Conservation (phyloP, 164 flowering plant species). For the Dillenia suffruticosa region DNA sequence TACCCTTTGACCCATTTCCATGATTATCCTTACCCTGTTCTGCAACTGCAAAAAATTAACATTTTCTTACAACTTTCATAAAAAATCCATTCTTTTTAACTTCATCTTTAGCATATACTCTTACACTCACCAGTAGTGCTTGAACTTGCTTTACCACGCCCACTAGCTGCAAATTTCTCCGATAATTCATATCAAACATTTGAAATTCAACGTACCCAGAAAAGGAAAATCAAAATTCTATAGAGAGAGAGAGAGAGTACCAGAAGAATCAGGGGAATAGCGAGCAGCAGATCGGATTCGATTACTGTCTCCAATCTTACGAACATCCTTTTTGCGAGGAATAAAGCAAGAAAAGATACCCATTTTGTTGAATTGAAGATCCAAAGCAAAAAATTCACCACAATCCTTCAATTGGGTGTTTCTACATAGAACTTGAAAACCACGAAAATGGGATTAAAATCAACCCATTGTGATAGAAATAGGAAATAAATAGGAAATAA, state of each 20-base stretch:
- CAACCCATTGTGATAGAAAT: not conserved
- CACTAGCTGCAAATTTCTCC: conserved; percentile 20
- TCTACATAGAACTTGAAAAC: not conserved
- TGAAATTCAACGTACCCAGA: not conserved
- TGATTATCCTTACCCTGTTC: conserved; percentile 14
- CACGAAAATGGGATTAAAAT: not conserved
- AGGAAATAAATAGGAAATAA: conserved; percentile 2
- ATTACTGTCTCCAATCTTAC: conserved; percentile 31
- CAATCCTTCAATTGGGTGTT: not conserved
- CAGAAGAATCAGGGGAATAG: conserved; percentile 12
- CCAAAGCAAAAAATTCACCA: too few relatives aligned
- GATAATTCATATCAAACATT: not conserved
- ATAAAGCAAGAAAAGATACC: conserved; percentile 43
- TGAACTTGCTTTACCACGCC: conserved; percentile 14
- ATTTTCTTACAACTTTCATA: not conserved
- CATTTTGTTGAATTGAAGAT: conserved; percentile 17
- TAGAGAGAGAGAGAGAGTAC: conserved; percentile 5
- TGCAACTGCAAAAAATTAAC: conserved; percentile 12
- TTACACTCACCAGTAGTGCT: conserved; percentile 17
- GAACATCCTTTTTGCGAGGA: conserved; percentile 20
- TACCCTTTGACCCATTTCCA: conserved; percentile 1
- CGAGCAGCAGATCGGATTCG: conserved; percentile 16
- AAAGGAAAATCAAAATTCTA: not conserved
- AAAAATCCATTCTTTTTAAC: not conserved
- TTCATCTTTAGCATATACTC: not conserved